Base-by-base conservation (phyloP, 2,329 filamentous ascomycete species). In the Exophiala oligosperma region DNA sequence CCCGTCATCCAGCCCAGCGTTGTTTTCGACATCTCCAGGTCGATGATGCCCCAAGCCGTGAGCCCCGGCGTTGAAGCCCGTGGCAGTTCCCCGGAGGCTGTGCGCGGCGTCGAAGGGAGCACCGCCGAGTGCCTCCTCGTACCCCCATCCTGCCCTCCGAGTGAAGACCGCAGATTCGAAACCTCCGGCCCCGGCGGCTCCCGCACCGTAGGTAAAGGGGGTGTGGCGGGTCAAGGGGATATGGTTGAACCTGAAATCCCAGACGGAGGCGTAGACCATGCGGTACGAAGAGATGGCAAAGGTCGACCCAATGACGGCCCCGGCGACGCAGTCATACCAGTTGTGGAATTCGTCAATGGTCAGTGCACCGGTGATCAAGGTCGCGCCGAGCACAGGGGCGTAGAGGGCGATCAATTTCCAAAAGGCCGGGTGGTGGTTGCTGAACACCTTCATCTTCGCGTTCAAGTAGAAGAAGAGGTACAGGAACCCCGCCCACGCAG, bases 271-370 rank as follows among this genome's bases (percentile, higher is more conserved):
- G 64, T 88, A 90, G 2, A 83, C 80, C 84, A 88, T 88, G 54
- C 87, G 77, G 69, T 89, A 90, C 0, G 81, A 70, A 1, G 80
- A 82, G 66, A 89, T 85, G 0, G 87, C 87, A 73, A 89, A 83
- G 59, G 83, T 69, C 1, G 81, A 85, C 2, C 87, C 88, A 47
- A 90, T 88, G 41, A 82, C 68, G 0, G 81, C 86, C 4, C 87
- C 88, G 0, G 84, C 85, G 0, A 89, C 57, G n/a, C 89, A 76
- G 56, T 91, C 88, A 60, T 90, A 90, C 85, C 86, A 89, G 73
- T 91, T 86, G 73, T 92, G 88, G 69, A 80, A 89, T 69, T 89
- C 84, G 63, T 91, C 85, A 56, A 91, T 89, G 0, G 86, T 89
- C 8, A 91, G 74, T 0, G 86, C 83, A 4, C 87, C 87, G 1